Evolutionary conservation across 2,329 filamentous ascomycete species (phyloP).

Genomic region (Chaetomiaceae sp.): DNA sequence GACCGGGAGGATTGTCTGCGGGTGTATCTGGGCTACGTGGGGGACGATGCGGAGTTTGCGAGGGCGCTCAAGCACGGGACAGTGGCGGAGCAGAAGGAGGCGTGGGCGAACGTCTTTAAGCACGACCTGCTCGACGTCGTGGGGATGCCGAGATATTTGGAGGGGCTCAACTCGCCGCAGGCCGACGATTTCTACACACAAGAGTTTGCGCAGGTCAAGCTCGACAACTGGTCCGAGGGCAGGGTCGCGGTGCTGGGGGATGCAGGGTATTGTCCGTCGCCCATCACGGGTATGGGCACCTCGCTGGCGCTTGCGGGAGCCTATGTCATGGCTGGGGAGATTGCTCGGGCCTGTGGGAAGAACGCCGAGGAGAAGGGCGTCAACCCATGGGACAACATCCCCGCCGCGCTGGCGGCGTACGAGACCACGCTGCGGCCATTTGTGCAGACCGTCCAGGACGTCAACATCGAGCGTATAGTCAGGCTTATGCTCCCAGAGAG

Average conservation of each 20-base stretch:
- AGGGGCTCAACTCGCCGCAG: constrained; percentile 37
- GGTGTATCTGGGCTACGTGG: constrained; percentile 35
- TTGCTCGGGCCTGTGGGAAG: constrained; percentile 13
- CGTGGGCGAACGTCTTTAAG: constrained; percentile 36
- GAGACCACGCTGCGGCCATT: constrained; percentile 43
- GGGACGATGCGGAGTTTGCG: constrained; percentile 28
- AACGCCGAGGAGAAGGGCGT: constrained; percentile 7
- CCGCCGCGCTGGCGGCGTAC: constrained; percentile 39
- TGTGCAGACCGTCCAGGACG: constrained; percentile 39
- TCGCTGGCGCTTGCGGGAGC: constrained; percentile 45
- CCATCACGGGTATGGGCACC: constrained; percentile 50
- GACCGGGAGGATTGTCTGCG: constrained; percentile 36
- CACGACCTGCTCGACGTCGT: constrained; percentile 41
- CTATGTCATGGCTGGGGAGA: constrained; percentile 55
- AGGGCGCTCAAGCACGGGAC: constrained; percentile 30
- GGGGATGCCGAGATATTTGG: constrained; percentile 34
- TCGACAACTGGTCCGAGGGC: constrained; percentile 40
- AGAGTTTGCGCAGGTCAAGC: constrained; percentile 42
- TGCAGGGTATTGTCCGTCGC: constrained; percentile 47
- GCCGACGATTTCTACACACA: constrained; percentile 45
- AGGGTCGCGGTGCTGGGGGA: constrained; percentile 50
- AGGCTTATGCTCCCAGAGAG: not conserved
- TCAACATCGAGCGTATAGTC: constrained; percentile 14
- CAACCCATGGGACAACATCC: constrained; percentile 27
- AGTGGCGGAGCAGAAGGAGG: constrained; percentile 37